These are phyloP conservation scores for Pythium aphanidermatum DNA, from an alignment of 352 stramenopile genomes.

Conservation along the genomic window DNA sequence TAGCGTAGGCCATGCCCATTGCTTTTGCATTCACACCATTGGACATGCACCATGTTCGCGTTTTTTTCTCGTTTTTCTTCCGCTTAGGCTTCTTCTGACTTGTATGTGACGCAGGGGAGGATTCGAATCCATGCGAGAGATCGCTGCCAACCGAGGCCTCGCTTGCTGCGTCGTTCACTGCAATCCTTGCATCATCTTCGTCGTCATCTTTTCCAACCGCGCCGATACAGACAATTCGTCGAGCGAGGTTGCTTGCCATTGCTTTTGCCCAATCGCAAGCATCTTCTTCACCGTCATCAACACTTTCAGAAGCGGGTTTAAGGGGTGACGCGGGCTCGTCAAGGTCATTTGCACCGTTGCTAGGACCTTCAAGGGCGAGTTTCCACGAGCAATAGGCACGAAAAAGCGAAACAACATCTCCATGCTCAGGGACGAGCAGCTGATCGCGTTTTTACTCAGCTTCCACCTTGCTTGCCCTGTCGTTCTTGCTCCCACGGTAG, in stretches of 20 bases:
- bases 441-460: constrained; percentile 13
- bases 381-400: constrained; percentile 14
- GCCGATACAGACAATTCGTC: too few species aligned
- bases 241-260: neutral
- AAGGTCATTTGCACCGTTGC: neutral
- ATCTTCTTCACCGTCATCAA: constrained; percentile 9
- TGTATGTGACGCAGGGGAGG: neutral
- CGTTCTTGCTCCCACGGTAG: constrained; percentile 15
- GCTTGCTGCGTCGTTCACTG: too few species aligned
- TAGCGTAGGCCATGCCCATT: constrained; percentile 14
- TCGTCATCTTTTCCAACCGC: too few species aligned
- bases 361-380: constrained; percentile 7
- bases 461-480: constrained; percentile 16
- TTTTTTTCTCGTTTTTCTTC: constrained; percentile 10
- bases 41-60: constrained; percentile 16
- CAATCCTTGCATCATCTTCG: constrained; percentile 8
- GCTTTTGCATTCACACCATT: constrained; percentile 20
- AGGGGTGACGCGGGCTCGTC: constrained; percentile 1
- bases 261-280: neutral
- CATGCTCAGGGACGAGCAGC: constrained; percentile 9
- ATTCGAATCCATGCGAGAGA: too few species aligned
- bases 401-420: constrained; percentile 21
- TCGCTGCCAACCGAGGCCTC: too few species aligned
- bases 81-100: constrained; percentile 6
- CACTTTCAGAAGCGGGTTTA: constrained; percentile 4